phyloP scores from a whole-genome alignment of 768 basidiomycete species.

The Russula abietina region DNA sequence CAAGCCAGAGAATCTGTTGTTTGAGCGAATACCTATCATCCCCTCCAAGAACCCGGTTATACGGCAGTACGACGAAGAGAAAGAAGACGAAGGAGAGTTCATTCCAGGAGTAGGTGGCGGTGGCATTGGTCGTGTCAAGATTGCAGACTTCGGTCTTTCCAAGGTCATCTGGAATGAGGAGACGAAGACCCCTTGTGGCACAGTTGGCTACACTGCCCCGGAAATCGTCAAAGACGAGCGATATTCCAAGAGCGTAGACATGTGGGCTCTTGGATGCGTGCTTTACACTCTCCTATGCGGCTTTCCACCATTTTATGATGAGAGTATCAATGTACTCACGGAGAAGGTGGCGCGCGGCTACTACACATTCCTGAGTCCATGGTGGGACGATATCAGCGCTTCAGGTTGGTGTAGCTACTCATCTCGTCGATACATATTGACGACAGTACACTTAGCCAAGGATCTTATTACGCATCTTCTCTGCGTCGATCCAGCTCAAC shows the following conservation, averaged over 20 bases:
- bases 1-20: constrained; percentile 96
- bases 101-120: constrained; percentile 89
- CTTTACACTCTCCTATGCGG: constrained; percentile 96
- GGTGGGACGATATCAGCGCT: constrained; percentile 95
- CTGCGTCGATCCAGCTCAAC: constrained; percentile 90
- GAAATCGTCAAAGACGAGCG: constrained; percentile 99
- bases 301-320: constrained; percentile 98
- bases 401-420: constrained; percentile 47
- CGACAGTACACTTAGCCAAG: constrained; percentile 57
- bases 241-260: constrained; percentile 94
- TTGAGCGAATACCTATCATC: constrained; percentile 85
- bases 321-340: constrained; percentile 95
- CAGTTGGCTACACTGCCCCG: constrained; percentile 97
- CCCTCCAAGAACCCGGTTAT: constrained; percentile 70
- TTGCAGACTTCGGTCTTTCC: constrained; percentile 95
- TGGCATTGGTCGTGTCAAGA: constrained; percentile 96
- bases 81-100: constrained; percentile 98
- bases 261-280: constrained; percentile 99
- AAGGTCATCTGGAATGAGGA: constrained; percentile 99
- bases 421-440: constrained; percentile 8
- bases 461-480: constrained; percentile 92
- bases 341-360: constrained; percentile 97
- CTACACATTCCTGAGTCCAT: constrained; percentile 97
- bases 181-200: constrained; percentile 99
- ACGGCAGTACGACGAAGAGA: constrained; percentile 95